A percentile compares a stretch with the other conserved stretches of the same genome.
Evolutionary conservation across 2,329 filamentous ascomycete species (phyloP).

Genomic region (Trichoderma lentiforme): DNA sequence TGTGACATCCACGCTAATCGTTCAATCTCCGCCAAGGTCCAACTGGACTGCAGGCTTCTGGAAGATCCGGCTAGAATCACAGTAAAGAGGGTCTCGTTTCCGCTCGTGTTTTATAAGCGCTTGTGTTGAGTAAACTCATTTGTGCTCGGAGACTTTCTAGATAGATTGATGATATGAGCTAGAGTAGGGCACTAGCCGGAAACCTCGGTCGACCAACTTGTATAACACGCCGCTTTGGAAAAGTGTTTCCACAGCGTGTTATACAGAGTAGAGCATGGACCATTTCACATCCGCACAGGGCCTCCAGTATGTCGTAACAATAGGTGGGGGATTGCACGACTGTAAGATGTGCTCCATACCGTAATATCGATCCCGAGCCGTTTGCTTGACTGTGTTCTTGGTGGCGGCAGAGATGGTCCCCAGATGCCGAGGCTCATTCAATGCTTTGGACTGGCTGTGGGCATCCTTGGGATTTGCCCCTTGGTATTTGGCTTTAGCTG

Average conservation of each 20-base stretch:
- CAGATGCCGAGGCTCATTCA: not conserved
- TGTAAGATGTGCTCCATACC: not conserved
- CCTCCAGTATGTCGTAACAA: not conserved
- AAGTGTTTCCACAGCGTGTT: not conserved
- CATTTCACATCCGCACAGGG: not conserved
- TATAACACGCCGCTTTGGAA: not conserved
- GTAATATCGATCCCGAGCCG: not conserved
- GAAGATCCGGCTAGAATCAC: not conserved
- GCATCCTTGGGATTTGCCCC: not conserved
- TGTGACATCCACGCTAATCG: not conserved
- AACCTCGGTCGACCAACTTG: not conserved
- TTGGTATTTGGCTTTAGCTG: not conserved
- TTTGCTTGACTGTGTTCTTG: not conserved
- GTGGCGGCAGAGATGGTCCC: not conserved
- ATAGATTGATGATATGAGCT: not conserved
- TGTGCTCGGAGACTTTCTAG: slow-evolving; percentile 5
- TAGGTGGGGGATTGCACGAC: not conserved
- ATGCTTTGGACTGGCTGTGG: not conserved
- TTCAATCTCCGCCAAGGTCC: not conserved
- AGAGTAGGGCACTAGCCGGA: not conserved
- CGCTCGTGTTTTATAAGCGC: slow-evolving; percentile 7
- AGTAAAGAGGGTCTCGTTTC: not conserved
- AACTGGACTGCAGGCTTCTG: slow-evolving; percentile 6
- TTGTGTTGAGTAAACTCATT: not conserved
- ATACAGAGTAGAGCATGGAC: not conserved